Evolutionary conservation across 306 rosid species (phyloP), one percentile per base, ranked within the genome.

Genomic region (Glycine tomentella): DNA sequence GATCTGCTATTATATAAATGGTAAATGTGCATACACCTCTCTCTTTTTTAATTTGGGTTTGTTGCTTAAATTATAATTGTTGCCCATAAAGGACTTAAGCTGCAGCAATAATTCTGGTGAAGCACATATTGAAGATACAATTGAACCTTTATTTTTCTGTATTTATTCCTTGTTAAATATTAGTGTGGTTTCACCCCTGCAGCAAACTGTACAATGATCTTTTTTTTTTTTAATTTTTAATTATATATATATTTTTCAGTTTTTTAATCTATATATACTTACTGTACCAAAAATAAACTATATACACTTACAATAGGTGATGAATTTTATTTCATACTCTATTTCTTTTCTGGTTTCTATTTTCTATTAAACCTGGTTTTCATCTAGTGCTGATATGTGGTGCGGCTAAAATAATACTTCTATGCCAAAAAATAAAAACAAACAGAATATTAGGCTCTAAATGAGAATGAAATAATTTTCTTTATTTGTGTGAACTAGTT

Each of bases 11-110:
- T 25, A 25, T 25, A 40, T 17, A 77, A 12, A 64, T 67, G 72
- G 69, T 83, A 79, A 66, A 40, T 75, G 48, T 66, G 15, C 33
- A 48, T 57, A 34, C 16, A 20, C 40, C 15, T 42, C 61, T 65
- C 36, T 65, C 36, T 53, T 83, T 55, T 72, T 40, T 40, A 63
- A 33, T 78, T 72, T 36, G 76, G 16, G 44, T 55, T 69, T 69
- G 25, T 72, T 53, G 56, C 61, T 70, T 34, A 6, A 48, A 40
- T 76, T 76, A 10, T 49, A 49, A 50, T 34, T 55, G 17, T 36
- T 36, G 2, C 6, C 55, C 31, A 25, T 25, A 25, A 25, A 25
- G 31, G 31, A 25, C 31, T 25, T 25, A 0, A 25, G 31, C 31
- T 25, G 31, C 31, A 25, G 31, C 31, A 25, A 25, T 25, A 25